phyloP scores from a whole-genome alignment of 1,139 yeast species.

The Tardiomyces digboiensis region DNA sequence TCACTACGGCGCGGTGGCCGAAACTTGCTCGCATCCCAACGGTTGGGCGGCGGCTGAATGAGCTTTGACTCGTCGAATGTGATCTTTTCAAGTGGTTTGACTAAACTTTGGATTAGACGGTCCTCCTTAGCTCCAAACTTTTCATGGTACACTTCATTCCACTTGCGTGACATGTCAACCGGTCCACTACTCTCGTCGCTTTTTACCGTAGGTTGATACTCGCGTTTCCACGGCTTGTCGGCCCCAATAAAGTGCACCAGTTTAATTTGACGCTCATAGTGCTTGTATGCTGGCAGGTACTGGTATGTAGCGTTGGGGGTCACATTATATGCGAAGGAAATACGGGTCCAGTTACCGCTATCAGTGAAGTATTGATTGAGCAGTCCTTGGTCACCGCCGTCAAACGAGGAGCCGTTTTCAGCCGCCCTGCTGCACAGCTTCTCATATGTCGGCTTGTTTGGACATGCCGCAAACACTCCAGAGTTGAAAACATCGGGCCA shows the following conservation, averaged over 20 bases:
- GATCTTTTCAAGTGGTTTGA: slow-evolving; percentile 5
- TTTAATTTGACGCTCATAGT: slow-evolving; percentile 46
- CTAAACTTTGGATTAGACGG: slow-evolving; percentile 4
- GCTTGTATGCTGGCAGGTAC: slow-evolving; percentile 64
- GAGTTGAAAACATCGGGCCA: slow-evolving; percentile 96
- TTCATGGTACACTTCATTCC: slow-evolving; percentile 1
- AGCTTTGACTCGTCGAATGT: slow-evolving; percentile 15
- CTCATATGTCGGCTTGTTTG: slow-evolving; percentile 38
- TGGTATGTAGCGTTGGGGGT: slow-evolving; percentile 80
- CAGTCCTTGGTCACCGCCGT: slow-evolving; percentile 95
- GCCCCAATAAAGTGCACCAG: slow-evolving; percentile 78
- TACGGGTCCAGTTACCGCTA: slow-evolving; percentile 41
- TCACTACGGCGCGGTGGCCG: slow-evolving; percentile 31
- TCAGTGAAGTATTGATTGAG: slow-evolving; percentile 68
- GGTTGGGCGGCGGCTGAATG: slow-evolving; percentile 20
- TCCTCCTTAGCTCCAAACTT: slow-evolving; percentile 4
- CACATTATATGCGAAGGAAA: slow-evolving; percentile 81
- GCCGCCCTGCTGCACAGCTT: slow-evolving; percentile 31
- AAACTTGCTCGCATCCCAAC: slow-evolving; percentile 35
- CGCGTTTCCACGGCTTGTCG: slow-evolving; percentile 68
- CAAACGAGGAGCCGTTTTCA: slow-evolving; percentile 51
- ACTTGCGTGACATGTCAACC: slow-evolving; percentile 1
- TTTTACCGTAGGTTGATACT: not conserved
- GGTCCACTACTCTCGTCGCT: not conserved
- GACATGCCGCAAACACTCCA: slow-evolving; percentile 67